Evolutionary conservation across 352 stramenopile genomes (phyloP), one percentile per base, ranked within the genome.

Genomic region (Halophytophthora batemanensis): DNA sequence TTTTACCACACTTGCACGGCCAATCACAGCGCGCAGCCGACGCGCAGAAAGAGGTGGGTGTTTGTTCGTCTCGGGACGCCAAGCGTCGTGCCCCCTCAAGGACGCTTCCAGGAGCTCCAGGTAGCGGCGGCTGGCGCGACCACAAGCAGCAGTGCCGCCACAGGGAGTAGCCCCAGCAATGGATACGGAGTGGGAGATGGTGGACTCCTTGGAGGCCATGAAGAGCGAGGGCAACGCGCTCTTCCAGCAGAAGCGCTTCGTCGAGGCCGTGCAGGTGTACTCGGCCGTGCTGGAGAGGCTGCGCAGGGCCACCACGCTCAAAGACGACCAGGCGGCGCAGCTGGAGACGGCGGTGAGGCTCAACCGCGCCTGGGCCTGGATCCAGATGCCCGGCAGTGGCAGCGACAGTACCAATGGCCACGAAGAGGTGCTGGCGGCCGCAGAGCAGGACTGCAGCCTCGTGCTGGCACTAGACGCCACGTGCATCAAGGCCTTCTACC

Each of bases 401-500:
- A 37, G 40, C 15, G 58, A 15, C 35, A 38, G 33, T 3, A 13
- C 11, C 10, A 17, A 38, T 14, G 10, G 33, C 11, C 36, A 46
- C 12, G 31, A 34, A 14, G 25, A 63, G 28, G 22, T 50, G 0
- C 35, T 83, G 1, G 15, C 5, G 13, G 56, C 66, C 8, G 78
- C 75, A 8, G 82, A 89, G 25, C 51, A 85, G 28, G 85, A 98
- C 17, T 96, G 92, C 17, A 71, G 64, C 4, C 56, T 59, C 3
- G 88, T 82, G 13, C 58, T 98, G 6, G 15, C 43, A 6, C 68
- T 78, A 22, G 77, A 97, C 14, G n/a, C 57, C 0, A 52, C 41
- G 3, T 89, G 90, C 56, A 71, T 97, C 28, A 98, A 98, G 65
- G 92, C 89, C 0, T 67, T 91, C 6, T 98, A 97, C 53, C 71